Conservation (phyloP, 352 stramenopile species). For the Thraustochytrium aureum region DNA sequence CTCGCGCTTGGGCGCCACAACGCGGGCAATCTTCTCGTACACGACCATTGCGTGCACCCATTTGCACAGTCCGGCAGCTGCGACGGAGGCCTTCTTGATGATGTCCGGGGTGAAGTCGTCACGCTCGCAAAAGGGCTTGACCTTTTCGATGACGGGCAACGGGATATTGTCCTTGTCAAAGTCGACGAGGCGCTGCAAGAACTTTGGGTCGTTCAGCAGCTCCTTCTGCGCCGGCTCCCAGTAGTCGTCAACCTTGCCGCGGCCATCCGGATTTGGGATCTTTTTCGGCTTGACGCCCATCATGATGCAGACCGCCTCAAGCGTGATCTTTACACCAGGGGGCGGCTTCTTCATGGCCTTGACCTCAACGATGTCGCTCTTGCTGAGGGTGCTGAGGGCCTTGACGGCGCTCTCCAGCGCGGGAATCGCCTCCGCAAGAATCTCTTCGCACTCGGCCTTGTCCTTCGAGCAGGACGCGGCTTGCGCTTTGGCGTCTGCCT, state of each 20-base stretch:
- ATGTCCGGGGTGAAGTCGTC: conserved; percentile 88
- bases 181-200: conserved; percentile 87
- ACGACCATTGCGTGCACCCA: conserved; percentile 96
- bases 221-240: conserved; percentile 89
- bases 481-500: conserved; percentile 61
- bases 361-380: conserved; percentile 90
- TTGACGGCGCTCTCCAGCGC: conserved; percentile 83
- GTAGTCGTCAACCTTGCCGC: conserved; percentile 88
- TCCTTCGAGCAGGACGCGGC: conserved; percentile 79
- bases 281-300: conserved; percentile 87
- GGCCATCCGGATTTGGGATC: conserved; percentile 84
- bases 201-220: conserved; percentile 83
- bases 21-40: conserved; percentile 88
- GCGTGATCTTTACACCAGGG: conserved; percentile 88
- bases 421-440: conserved; percentile 86
- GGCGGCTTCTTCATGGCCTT: conserved; percentile 96
- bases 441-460: conserved; percentile 83
- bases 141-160: conserved; percentile 79
- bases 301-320: conserved; percentile 94
- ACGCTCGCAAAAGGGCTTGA: conserved; percentile 74
- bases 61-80: conserved; percentile 86
- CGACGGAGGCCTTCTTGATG: conserved; percentile 89
- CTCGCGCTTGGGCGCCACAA: conserved; percentile 88
- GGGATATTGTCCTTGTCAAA: conserved; percentile 95
- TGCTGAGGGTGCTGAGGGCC: conserved; percentile 87